phyloP scores from a whole-genome alignment of 331 rosid species.

The Telfairia occidentalis region DNA sequence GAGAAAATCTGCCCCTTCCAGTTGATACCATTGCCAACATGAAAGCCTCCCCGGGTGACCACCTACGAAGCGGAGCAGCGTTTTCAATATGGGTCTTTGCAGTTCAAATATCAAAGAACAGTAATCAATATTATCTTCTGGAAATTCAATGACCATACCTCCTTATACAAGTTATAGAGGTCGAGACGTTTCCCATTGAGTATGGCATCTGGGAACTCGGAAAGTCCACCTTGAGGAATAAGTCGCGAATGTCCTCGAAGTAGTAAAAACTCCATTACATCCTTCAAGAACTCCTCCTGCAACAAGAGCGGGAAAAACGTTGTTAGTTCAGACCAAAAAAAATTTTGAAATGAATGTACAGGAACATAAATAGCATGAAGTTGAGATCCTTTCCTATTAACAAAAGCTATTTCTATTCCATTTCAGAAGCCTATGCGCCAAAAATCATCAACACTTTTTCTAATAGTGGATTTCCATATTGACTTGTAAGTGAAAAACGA shows the following conservation, averaged over 20 bases:
- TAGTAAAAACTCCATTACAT: slow-evolving; percentile 85
- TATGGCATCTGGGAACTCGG: slow-evolving; percentile 96
- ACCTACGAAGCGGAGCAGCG: slow-evolving; percentile 39
- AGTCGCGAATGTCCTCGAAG: slow-evolving; percentile 83
- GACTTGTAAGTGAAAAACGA: no score
- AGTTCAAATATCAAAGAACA: neutral
- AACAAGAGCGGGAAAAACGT: neutral
- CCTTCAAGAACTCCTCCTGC: slow-evolving; percentile 93
- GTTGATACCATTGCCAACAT: slow-evolving; percentile 96
- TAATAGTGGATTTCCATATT: neutral
- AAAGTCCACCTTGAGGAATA: slow-evolving; percentile 87
- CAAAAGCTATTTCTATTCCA: neutral
- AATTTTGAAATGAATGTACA: neutral
- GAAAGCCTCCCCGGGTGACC: slow-evolving; percentile 98
- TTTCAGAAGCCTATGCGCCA: neutral
- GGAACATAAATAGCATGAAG: neutral
- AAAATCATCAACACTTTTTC: neutral
- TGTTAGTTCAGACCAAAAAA: neutral
- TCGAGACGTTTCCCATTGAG: slow-evolving; percentile 98
- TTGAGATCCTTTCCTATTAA: neutral
- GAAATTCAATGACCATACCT: slow-evolving; percentile 33
- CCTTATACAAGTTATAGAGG: slow-evolving; percentile 92
- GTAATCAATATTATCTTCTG: neutral
- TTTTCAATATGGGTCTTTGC: slow-evolving; percentile 14
- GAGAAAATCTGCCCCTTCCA: slow-evolving; percentile 99